Evolutionary conservation across 2,329 filamentous ascomycete species (phyloP).

Genomic region (Phaeophleospora eucalypticola): DNA sequence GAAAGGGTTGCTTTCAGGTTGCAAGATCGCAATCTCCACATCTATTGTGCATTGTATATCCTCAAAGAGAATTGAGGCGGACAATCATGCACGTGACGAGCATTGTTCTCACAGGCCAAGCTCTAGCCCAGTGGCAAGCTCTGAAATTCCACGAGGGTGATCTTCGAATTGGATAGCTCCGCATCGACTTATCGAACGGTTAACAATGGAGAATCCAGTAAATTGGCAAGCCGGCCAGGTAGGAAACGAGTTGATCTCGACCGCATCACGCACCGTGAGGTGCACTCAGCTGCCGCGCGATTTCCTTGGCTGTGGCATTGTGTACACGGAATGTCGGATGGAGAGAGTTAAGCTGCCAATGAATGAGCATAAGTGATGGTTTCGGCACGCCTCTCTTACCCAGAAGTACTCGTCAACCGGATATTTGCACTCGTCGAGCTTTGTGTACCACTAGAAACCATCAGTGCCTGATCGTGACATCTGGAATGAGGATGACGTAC

Average conservation of each 20-base stretch:
- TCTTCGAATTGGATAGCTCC: too few relatives aligned
- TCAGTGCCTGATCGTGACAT: background rate
- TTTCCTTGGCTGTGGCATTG: conserved; percentile 52
- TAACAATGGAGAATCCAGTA: too few relatives aligned
- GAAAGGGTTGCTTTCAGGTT: background rate
- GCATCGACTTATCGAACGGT: too few relatives aligned
- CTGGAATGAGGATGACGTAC: background rate
- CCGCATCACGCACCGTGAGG: too few relatives aligned
- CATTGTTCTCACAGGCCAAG: too few relatives aligned
- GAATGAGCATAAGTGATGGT: background rate
- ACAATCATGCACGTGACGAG: background rate
- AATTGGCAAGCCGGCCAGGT: too few relatives aligned
- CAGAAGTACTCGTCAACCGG: conserved; percentile 62
- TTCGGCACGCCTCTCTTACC: conserved; percentile 24
- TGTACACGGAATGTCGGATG: conserved; percentile 64
- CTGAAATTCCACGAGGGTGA: too few relatives aligned
- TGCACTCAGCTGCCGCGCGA: conserved; percentile 31
- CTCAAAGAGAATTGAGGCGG: background rate
- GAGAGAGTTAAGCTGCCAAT: conserved; percentile 44
- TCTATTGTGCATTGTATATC: background rate
- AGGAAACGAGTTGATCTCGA: too few relatives aligned
- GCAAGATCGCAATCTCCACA: background rate
- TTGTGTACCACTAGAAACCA: conserved; percentile 32
- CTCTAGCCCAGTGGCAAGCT: too few relatives aligned
- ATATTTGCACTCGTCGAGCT: conserved; percentile 46